Evolutionary conservation across 192 early-diverging fungal species (phyloP), one percentile per base, ranked within the genome.

Genomic region (Linnemannia exigua): DNA sequence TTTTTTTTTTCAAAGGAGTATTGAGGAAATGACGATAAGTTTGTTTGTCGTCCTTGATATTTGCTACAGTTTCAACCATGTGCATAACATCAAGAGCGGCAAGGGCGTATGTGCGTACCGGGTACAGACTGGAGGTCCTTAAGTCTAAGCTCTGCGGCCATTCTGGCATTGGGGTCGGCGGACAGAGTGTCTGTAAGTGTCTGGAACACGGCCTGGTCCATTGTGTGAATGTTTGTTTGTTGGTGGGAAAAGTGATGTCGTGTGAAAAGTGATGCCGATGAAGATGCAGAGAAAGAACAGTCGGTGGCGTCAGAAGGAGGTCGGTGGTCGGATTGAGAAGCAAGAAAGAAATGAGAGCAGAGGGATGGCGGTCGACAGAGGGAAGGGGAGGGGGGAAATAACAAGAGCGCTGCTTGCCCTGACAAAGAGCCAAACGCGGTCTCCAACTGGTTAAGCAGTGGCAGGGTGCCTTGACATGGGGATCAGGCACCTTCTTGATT

Each of bases 201-300:
- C 76, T 93, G 91, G 51, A 93, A 95, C 35, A 95, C 91, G 25
- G 89, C 88, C 78, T 90, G 91, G 72, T 96, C 95, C 95, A 96
- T 95, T 52, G 46, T 7, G 54, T n/a, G n/a, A n/a, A 17, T 36
- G 38, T 16, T 41, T 48, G n/a, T 28, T 68, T 66, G 31, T 35
- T 67, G 35, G 25, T 6, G 9, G 41, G 41, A 44, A n/a, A 19
- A 22, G 33, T 19, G 28, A 31, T 14, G 15, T 33, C 15, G 33
- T 7, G 48, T 22, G 28, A 54, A 12, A 7, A 74, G 31, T 44
- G 41, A 44, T 44, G 41, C 9, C 41, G 41, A 44, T 3, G 3
- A 44, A 44, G 41, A 44, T 44, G 41, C 41, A 44, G 41, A 44
- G 41, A 44, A 44, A 9, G 9, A 44, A 44, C 5, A 44, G 41